Evolutionary conservation across 345 rosid species (phyloP).

Genomic region (Corymbia maculata): DNA sequence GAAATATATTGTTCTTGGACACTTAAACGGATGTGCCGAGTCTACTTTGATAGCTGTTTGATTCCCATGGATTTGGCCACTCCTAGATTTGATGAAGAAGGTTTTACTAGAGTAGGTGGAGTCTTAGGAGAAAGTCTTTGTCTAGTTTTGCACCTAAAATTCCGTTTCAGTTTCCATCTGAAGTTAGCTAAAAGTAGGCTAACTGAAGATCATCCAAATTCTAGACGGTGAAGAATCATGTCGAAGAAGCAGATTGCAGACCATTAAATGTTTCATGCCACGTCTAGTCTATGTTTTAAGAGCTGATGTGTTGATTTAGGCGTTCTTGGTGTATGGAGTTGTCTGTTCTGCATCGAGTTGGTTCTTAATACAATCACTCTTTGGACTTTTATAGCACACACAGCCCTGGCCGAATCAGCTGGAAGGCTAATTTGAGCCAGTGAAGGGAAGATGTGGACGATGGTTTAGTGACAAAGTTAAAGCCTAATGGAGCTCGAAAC

Average conservation of each 20-base stretch:
- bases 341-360: neutral
- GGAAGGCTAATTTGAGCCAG: neutral
- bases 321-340: neutral
- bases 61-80: neutral
- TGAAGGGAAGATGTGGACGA: neutral
- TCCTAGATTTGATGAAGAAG: neutral
- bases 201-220: neutral
- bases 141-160: neutral
- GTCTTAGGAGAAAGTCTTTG: neutral
- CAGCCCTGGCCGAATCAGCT: neutral
- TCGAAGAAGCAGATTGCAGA: neutral
- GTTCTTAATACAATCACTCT: neutral
- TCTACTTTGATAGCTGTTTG: neutral
- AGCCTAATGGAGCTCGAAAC: neutral
- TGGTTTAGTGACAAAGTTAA: neutral
- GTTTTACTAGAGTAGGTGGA: neutral
- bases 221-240: neutral
- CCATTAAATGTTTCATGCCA: neutral
- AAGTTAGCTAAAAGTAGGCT: neutral
- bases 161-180: neutral
- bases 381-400: neutral
- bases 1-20: neutral
- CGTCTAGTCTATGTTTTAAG: neutral
- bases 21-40: neutral
- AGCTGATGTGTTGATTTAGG: neutral